phyloP scores from a whole-genome alignment of 2,329 filamentous ascomycete species.

The Microdochium nivale region DNA sequence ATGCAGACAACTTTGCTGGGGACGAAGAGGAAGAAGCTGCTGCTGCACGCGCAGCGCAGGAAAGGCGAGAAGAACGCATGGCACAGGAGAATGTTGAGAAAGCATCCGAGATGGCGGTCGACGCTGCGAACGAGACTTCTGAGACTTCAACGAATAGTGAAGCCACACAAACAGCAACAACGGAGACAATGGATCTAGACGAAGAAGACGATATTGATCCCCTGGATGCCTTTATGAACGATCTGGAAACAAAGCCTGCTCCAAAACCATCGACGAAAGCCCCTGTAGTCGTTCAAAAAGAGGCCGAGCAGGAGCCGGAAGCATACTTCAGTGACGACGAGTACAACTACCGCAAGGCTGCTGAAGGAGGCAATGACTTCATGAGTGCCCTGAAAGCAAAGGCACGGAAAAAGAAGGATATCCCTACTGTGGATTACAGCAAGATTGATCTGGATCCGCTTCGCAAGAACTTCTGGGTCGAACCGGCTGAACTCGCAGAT shows the following conservation, averaged over 20 bases:
- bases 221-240: constrained; percentile 94
- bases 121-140: constrained; percentile 17
- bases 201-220: constrained; percentile 75
- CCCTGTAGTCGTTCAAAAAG: constrained; percentile 19
- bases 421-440: constrained; percentile 77
- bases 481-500: constrained; percentile 73
- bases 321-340: constrained; percentile 88
- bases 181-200: constrained; percentile 49
- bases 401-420: constrained; percentile 83
- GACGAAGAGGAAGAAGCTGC: constrained; percentile 85
- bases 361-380: constrained; percentile 35
- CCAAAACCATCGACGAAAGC: constrained; percentile 19
- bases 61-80: constrained; percentile 66
- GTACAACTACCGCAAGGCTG: constrained; percentile 41
- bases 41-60: constrained; percentile 75
- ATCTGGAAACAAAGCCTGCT: constrained; percentile 39
- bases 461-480: constrained; percentile 90
- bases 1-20: constrained; percentile 67
- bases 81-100: constrained; percentile 44
- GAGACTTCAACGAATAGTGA: constrained; percentile 14
- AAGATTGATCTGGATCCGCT: constrained; percentile 82
- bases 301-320: constrained; percentile 61
- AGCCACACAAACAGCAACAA: constrained; percentile 10
- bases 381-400: constrained; percentile 48
- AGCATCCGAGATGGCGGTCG: constrained; percentile 29